Percentiles rank a stretch among this genome's conserved stretches.
Evolutionary conservation across 75 land plant species (phyloP).

Genomic region (Pinus albicaulis): DNA sequence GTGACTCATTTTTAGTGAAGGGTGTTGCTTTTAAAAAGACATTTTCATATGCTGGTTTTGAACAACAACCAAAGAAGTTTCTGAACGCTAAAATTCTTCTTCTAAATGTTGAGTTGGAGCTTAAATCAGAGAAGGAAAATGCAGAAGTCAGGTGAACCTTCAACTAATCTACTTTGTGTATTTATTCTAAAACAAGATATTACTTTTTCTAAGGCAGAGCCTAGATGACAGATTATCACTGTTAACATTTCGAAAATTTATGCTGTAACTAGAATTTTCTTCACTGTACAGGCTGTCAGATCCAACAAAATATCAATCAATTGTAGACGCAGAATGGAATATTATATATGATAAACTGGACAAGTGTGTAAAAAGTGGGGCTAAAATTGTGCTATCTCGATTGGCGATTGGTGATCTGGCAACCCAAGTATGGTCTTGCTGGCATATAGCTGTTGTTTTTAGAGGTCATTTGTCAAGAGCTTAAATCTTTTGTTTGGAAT

Average conservation of each 20-base stretch:
- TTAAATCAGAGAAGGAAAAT: conserved; percentile 98
- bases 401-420: conserved; percentile 96
- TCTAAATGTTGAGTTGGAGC: conserved; percentile 89
- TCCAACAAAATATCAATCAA: conserved; percentile 91
- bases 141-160: conserved; percentile 88
- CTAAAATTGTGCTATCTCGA: conserved; percentile 89
- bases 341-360: conserved; percentile 98
- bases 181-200: background rate
- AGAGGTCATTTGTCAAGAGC: background rate
- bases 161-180: background rate
- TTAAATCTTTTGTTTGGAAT: background rate
- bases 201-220: background rate
- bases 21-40: conserved; percentile 99
- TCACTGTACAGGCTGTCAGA: conserved; percentile 69
- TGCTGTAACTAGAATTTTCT: conserved; percentile 4
- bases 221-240: background rate
- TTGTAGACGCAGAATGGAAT: conserved; percentile 99
- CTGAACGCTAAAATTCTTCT: conserved; percentile 80
- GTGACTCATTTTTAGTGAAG: conserved; percentile 93
- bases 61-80: conserved; percentile 97
- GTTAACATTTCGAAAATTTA: background rate
- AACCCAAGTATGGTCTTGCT: conserved; percentile 62
- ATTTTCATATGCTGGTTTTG: conserved; percentile 99
- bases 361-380: conserved; percentile 93
- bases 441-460: background rate